Base-by-base conservation (phyloP, 2,329 filamentous ascomycete genomes). In the Penicillium sumatraense region DNA sequence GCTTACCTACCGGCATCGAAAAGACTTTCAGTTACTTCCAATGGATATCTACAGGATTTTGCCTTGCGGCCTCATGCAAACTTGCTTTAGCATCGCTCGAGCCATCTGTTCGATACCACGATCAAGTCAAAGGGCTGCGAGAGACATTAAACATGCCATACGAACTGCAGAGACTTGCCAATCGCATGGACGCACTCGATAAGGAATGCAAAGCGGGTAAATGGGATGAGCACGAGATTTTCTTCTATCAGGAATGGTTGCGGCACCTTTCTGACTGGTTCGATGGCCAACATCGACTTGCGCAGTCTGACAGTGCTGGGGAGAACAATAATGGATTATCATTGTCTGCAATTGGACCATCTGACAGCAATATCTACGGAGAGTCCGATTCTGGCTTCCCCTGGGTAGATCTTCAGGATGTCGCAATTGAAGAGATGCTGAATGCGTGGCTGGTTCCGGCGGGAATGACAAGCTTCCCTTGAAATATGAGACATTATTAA, bases 341-440 rank as follows among this genome's bases (percentile, higher is more conserved):
- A n/a, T n/a, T 6, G 11, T n/a, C 48, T 20, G 45, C 47, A 5
- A 29, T 35, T 26, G 50, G 41, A 21, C 44, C 48, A 23, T 26
- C 51, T 23, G 51, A 51, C 10, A 40, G 42, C 41, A 51, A 41
- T 48, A 31, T 47, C 16, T 49, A 42, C 31, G 50, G 33, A 33
- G 46, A 41, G 23, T 16, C 29, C 24, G 50, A 57, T 47, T 33
- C 46, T 33, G 48, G 36, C 18, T 47, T 54, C 23, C 45, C 52
- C 31, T 53, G 55, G 41, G 14, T 54, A 29, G 51, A 54, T 51
- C 48, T 57, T 51, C 51, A 54, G 26, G 55, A 57, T 46, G 29
- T 57, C 16, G 51, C 47, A 3, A 48, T 57, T 44, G 55, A 57
- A 29, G 55, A 57, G 51, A 44, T 57, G 46, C 51, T 57, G 51